Evolutionary conservation across 192 early-diverging fungal genomes (phyloP), one percentile per base, ranked within the genome.

Genomic region (Coemansia sp.): DNA sequence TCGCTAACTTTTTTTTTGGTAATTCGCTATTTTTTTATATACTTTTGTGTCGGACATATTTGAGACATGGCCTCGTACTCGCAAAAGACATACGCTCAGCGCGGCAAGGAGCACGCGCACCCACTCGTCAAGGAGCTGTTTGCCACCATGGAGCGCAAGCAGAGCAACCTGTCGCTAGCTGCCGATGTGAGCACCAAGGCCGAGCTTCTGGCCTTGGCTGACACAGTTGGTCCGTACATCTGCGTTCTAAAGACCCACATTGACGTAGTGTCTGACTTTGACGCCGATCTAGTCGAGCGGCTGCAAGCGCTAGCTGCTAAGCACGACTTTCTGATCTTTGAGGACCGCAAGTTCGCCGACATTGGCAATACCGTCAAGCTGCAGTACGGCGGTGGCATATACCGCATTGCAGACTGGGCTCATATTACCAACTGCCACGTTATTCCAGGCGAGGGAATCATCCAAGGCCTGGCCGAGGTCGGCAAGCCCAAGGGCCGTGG

Each of bases 331-430:
- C 67, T 99, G 82, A 98, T 99, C 70, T 98, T 98, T 76, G 96
- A 99, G 74, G 96, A 98, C 83, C 91, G 97, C 80, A 98, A 98
- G 85, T 98, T 98, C 86, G 95, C 95, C 58, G 97, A 98, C 74
- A 98, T 98, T 77, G 97, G 94, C 55, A 97, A 98, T 76, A 99
- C 97, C 22, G 98, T 98, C 72, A 94, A 95, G 77, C 86, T 88
- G 48, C 98, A 99, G 86, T 99, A 99, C 75, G 87, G 86, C 56
- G 84, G 86, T 20, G 98, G 98, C 61, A 78, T 99, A 27, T 95
- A 97, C 84, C 84, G 88, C 45, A 99, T 99, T 65, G 91, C 95
- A 5, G 88, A 88, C 46, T 99, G 98, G 97, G 86, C 98, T 2
- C 87, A 99, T 77, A 94, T 99, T 75, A 95, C 93, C 38, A 98